Conservation (phyloP, 495 filamentous ascomycete genomes). For the Xylaria scruposa region DNA sequence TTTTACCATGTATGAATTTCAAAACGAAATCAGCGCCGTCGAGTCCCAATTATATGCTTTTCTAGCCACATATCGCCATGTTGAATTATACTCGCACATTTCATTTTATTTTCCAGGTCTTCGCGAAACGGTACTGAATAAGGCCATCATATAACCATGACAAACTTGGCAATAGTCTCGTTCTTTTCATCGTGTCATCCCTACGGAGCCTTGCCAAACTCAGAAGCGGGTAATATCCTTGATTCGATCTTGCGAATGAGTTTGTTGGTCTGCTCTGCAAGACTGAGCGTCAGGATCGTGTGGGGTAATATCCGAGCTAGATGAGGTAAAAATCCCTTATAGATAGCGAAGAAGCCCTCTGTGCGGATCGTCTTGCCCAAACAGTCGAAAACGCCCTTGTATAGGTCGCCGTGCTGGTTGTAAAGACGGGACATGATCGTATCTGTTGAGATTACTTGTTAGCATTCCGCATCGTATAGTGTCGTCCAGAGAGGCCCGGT, state of each 20-base stretch:
- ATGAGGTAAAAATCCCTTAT: slow-evolving; percentile 98
- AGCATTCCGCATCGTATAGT: slow-evolving; percentile 8
- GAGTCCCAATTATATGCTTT: neutral
- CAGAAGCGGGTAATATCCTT: slow-evolving; percentile 56
- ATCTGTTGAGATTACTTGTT: slow-evolving; percentile 57
- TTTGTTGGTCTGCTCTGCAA: slow-evolving; percentile 98
- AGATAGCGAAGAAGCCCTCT: slow-evolving; percentile 91
- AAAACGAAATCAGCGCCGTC: neutral
- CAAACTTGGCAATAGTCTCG: neutral
- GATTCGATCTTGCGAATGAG: slow-evolving; percentile 79
- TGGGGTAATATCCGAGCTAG: slow-evolving; percentile 93
- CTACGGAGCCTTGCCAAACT: slow-evolving; percentile 38
- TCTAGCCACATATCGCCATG: neutral
- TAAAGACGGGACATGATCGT: slow-evolving; percentile 99
- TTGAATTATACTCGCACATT: neutral
- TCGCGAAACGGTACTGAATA: neutral
- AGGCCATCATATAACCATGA: neutral
- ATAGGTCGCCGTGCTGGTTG: slow-evolving; percentile 97
- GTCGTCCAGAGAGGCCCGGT: neutral
- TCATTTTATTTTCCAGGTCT: neutral
- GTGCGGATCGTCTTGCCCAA: slow-evolving; percentile 87
- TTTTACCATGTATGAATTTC: neutral
- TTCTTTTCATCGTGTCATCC: neutral
- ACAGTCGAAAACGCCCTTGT: slow-evolving; percentile 91
- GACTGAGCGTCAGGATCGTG: slow-evolving; percentile 87